Conservation (phyloP, 495 filamentous ascomycete species). For the Penicillium desertorum region DNA sequence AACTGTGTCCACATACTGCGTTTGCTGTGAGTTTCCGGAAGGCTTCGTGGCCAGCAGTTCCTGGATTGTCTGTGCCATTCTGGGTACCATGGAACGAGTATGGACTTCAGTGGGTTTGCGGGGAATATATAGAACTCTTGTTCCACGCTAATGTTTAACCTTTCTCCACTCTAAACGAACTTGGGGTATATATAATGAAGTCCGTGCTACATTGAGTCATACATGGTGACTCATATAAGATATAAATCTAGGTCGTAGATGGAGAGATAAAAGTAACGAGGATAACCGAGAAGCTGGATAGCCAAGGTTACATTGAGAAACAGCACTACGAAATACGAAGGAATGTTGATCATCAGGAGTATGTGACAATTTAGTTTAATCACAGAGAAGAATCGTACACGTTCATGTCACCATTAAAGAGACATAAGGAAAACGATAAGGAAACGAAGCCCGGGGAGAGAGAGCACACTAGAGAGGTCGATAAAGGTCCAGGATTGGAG, state of each 20-base stretch:
- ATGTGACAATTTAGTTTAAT: slow-evolving; percentile 17
- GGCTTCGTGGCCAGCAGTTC: slow-evolving; percentile 20
- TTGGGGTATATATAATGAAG: neutral
- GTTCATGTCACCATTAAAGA: slow-evolving; percentile 32
- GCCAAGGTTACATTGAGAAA: neutral
- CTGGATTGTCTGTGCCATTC: slow-evolving; percentile 34
- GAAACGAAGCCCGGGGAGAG: slow-evolving; percentile 4
- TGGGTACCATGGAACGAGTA: neutral
- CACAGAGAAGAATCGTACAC: slow-evolving; percentile 29
- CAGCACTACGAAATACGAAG: neutral
- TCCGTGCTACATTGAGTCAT: slow-evolving; percentile 9
- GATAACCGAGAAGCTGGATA: neutral
- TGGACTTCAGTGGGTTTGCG: neutral
- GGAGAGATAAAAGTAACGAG: neutral
- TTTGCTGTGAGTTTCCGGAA: slow-evolving; percentile 6
- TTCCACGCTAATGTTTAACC: neutral
- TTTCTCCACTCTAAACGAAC: neutral
- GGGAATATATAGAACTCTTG: neutral
- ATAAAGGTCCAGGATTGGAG: slow-evolving; percentile 25
- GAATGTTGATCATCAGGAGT: slow-evolving; percentile 4
- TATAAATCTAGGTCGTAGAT: neutral
- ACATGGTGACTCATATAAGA: neutral
- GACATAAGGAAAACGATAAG: slow-evolving; percentile 22
- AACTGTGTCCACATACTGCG: slow-evolving; percentile 39
- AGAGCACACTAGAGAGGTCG: slow-evolving; percentile 13